These are phyloP conservation scores for Entomortierella beljakovae DNA, from an alignment of 192 early-diverging fungal genomes.

Conservation along the genomic window DNA sequence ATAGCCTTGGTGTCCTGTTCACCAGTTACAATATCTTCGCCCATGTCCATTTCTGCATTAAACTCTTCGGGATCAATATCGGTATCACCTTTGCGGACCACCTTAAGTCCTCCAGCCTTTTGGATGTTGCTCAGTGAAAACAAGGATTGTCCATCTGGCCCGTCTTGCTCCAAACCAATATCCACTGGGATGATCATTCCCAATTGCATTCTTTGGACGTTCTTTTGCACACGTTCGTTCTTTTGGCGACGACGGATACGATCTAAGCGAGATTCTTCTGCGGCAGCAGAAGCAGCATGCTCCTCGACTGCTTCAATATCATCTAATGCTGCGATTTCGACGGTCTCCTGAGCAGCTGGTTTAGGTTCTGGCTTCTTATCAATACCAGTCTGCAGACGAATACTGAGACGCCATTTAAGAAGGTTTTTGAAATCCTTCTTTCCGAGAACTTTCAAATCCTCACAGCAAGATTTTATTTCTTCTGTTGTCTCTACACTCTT, in stretches of 20 bases:
- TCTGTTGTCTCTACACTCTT: slow-evolving; percentile 76
- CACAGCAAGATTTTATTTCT: slow-evolving; percentile 82
- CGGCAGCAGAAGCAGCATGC: slow-evolving; percentile 44
- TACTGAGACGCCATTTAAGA: slow-evolving; percentile 87
- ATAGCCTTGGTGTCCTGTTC: slow-evolving; percentile 58
- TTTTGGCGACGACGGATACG: slow-evolving; percentile 68
- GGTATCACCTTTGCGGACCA: slow-evolving; percentile 68
- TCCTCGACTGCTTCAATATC: slow-evolving; percentile 69
- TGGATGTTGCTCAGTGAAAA: slow-evolving; percentile 67
- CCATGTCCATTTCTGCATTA: slow-evolving; percentile 53
- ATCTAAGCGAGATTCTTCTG: slow-evolving; percentile 45
- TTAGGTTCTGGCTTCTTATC: slow-evolving; percentile 64
- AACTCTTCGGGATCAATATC: slow-evolving; percentile 56
- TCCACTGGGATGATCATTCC: slow-evolving; percentile 84
- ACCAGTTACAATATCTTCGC: slow-evolving; percentile 58
- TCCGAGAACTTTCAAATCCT: slow-evolving; percentile 92
- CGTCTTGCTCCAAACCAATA: slow-evolving; percentile 76
- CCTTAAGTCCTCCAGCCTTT: slow-evolving; percentile 61
- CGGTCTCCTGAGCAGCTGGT: slow-evolving; percentile 42
- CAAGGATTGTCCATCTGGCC: slow-evolving; percentile 63
- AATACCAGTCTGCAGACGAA: slow-evolving; percentile 71
- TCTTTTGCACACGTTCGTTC: slow-evolving; percentile 77
- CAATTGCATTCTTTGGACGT: slow-evolving; percentile 80
- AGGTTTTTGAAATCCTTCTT: slow-evolving; percentile 93
- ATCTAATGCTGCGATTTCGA: slow-evolving; percentile 62